A percentile compares a stretch with the other conserved stretches of the same genome.
Evolutionary conservation across 345 rosid genomes (phyloP).

Genomic region (Sonneratia caseolaris): DNA sequence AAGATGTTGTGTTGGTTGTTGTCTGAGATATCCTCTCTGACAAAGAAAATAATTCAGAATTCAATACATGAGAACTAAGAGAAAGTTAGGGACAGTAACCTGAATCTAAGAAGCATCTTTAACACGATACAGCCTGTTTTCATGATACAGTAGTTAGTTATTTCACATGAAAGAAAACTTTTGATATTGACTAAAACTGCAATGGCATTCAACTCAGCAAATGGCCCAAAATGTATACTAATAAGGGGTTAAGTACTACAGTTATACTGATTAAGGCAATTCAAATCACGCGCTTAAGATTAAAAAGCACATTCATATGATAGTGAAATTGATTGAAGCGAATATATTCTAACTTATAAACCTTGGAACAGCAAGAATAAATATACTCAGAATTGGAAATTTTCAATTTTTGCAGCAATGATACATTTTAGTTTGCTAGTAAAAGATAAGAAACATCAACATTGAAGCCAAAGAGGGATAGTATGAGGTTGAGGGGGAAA

Average conservation of each 20-base stretch:
- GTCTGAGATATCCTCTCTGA: conserved; percentile 46
- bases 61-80: not conserved
- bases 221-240: not conserved
- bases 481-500: not conserved
- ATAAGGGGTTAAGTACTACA: not conserved
- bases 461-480: not conserved
- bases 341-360: too few species aligned
- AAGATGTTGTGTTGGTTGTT: conserved; percentile 48
- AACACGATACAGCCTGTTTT: not conserved
- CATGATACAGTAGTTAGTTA: not conserved
- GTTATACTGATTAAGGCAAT: not conserved
- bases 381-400: not conserved
- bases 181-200: not conserved
- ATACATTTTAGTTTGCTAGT: not conserved
- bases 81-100: not conserved
- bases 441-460: not conserved
- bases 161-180: too few species aligned
- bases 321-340: not conserved
- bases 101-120: not conserved
- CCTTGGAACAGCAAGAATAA: too few species aligned
- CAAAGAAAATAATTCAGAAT: not conserved
- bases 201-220: not conserved
- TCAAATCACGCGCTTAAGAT: not conserved
- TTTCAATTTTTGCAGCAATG: not conserved
- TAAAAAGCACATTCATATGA: not conserved